Conservation (phyloP, 495 filamentous ascomycete genomes). For the Penicillium turbatum region DNA sequence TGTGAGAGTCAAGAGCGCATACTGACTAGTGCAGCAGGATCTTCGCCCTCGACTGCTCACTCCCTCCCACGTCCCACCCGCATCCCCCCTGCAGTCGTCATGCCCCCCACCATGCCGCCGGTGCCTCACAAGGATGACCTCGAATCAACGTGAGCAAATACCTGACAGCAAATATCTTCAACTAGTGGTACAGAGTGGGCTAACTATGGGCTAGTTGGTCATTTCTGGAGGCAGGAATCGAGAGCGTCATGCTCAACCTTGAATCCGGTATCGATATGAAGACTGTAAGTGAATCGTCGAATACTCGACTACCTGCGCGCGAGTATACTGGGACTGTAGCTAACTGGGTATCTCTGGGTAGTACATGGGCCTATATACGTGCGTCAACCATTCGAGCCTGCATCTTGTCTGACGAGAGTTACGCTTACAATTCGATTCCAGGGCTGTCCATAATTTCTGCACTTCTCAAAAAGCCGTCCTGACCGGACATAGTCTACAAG, state of each 20-base stretch:
- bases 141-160: slow-evolving; percentile 64
- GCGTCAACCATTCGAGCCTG: slow-evolving; percentile 29
- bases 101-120: slow-evolving; percentile 38
- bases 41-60: slow-evolving; percentile 2
- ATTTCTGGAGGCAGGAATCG: slow-evolving; percentile 81
- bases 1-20: neutral
- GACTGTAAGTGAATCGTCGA: slow-evolving; percentile 54
- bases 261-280: slow-evolving; percentile 90
- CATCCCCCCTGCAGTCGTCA: slow-evolving; percentile 22
- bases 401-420: slow-evolving; percentile 4
- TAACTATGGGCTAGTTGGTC: slow-evolving; percentile 60
- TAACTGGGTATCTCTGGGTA: slow-evolving; percentile 29
- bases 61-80: neutral
- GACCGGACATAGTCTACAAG: slow-evolving; percentile 47
- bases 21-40: neutral
- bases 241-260: slow-evolving; percentile 87
- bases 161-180: neutral
- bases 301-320: neutral
- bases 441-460: slow-evolving; percentile 97
- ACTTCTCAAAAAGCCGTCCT: slow-evolving; percentile 89
- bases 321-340: neutral
- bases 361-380: slow-evolving; percentile 99
- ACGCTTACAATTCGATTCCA: slow-evolving; percentile 36
- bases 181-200: neutral
- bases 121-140: slow-evolving; percentile 78